Percentiles rank a stretch among this genome's conserved stretches.
These are phyloP conservation scores for Arbutus unedo DNA, from an alignment of 148 eudicot species.

Conservation along the genomic window DNA sequence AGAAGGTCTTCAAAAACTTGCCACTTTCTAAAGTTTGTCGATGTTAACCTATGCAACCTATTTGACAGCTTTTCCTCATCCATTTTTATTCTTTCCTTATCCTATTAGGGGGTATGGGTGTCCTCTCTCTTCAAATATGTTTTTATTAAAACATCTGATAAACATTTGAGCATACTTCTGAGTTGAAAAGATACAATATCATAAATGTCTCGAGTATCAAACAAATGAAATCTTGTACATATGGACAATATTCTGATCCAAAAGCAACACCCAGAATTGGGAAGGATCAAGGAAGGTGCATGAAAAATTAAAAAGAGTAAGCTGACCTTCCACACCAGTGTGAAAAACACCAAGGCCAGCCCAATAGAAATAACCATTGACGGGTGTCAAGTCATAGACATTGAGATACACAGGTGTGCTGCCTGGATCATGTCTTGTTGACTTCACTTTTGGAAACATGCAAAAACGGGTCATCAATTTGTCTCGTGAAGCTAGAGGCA, in stretches of 20 bases:
- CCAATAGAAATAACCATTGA: constrained; percentile 83
- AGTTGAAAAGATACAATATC: neutral
- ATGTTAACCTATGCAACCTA: neutral
- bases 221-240: neutral
- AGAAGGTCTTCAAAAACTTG: neutral
- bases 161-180: neutral
- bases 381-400: constrained; percentile 80
- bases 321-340: constrained; percentile 78
- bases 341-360: constrained; percentile 88
- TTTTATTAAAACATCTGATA: neutral
- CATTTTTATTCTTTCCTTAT: neutral
- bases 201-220: neutral
- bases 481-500: constrained; percentile 37
- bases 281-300: constrained; percentile 3
- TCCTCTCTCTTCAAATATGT: neutral
- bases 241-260: neutral
- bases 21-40: neutral
- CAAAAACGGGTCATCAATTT: constrained; percentile 47
- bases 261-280: neutral
- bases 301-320: constrained; percentile 6
- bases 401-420: constrained; percentile 72
- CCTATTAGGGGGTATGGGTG: neutral
- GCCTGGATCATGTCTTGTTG: constrained; percentile 43
- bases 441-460: constrained; percentile 60
- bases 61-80: neutral